phyloP scores from a whole-genome alignment of 148 eudicot species.

The Rhododendron vialii region DNA sequence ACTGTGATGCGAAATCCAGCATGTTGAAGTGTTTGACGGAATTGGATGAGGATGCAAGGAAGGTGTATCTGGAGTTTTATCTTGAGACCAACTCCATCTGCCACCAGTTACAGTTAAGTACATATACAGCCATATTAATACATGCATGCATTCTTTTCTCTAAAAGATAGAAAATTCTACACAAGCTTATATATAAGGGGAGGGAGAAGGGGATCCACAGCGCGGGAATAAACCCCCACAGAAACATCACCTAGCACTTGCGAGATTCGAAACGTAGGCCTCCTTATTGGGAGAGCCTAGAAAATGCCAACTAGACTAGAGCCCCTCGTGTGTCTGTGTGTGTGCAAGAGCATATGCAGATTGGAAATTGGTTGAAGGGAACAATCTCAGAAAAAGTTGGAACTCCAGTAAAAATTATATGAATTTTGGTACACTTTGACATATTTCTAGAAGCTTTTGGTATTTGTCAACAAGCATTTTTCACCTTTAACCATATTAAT shows the following conservation, averaged over 20 bases:
- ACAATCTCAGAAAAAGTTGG: background rate
- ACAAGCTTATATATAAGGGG: background rate
- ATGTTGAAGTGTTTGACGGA: constrained; percentile 51
- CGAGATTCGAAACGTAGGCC: too few species aligned
- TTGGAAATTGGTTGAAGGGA: background rate
- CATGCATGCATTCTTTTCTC: background rate
- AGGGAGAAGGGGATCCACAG: background rate
- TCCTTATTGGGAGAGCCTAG: background rate
- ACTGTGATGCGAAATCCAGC: constrained; percentile 37
- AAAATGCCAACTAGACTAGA: background rate
- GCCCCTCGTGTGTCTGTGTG: background rate
- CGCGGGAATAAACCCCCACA: too few species aligned
- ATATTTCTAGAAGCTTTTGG: too few species aligned
- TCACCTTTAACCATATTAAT: background rate
- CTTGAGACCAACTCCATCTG: constrained; percentile 66
- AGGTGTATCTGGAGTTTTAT: constrained; percentile 55
- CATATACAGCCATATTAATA: background rate
- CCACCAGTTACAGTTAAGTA: constrained; percentile 69
- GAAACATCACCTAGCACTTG: too few species aligned
- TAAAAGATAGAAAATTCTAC: background rate
- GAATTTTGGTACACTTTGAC: background rate
- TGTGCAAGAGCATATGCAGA: background rate
- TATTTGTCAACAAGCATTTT: too few species aligned
- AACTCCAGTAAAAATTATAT: background rate
- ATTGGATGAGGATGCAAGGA: constrained; percentile 48